phyloP scores from a whole-genome alignment of 495 filamentous ascomycete genomes.

The Cryomyces minteri region DNA sequence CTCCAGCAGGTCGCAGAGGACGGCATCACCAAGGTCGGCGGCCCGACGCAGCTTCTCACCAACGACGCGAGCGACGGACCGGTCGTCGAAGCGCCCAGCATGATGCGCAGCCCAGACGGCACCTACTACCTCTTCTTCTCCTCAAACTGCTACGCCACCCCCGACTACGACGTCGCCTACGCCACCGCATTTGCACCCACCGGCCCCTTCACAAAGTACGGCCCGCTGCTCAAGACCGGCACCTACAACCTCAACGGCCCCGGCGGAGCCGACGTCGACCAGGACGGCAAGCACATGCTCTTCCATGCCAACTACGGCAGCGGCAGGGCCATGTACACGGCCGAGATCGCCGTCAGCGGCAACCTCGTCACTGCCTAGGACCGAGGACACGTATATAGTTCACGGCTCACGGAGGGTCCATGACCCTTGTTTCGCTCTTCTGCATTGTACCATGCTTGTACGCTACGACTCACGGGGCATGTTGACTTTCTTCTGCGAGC shows the following conservation, averaged over 20 bases:
- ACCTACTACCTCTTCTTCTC: slow-evolving; percentile 37
- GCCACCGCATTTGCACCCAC: slow-evolving; percentile 4
- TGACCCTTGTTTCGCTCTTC: too few relatives aligned
- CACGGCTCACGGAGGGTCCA: too few relatives aligned
- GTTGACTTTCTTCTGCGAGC: too few relatives aligned
- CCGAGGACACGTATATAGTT: too few relatives aligned
- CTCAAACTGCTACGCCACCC: slow-evolving; percentile 13
- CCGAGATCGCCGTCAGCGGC: slow-evolving; percentile 2
- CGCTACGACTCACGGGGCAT: too few relatives aligned
- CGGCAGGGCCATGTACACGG: slow-evolving; percentile 5
- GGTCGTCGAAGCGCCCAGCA: slow-evolving; percentile 40
- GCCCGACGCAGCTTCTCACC: slow-evolving; percentile 33
- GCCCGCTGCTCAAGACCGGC: slow-evolving; percentile 9
- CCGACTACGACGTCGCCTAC: slow-evolving; percentile 9
- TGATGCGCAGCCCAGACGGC: slow-evolving; percentile 27
- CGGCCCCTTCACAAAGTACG: slow-evolving; percentile 4
- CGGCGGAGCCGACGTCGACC: slow-evolving; percentile 6
- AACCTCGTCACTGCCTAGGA: slow-evolving; percentile 1
- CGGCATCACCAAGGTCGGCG: slow-evolving; percentile 31
- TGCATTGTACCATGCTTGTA: too few relatives aligned
- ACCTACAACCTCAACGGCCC: slow-evolving; percentile 4
- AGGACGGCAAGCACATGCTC: slow-evolving; percentile 9
- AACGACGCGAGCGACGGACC: slow-evolving; percentile 36
- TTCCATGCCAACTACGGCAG: slow-evolving; percentile 7
- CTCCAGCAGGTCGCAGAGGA: slow-evolving; percentile 35